Conservation (phyloP, 768 basidiomycete species). For the Rhizopogon roseolus region DNA sequence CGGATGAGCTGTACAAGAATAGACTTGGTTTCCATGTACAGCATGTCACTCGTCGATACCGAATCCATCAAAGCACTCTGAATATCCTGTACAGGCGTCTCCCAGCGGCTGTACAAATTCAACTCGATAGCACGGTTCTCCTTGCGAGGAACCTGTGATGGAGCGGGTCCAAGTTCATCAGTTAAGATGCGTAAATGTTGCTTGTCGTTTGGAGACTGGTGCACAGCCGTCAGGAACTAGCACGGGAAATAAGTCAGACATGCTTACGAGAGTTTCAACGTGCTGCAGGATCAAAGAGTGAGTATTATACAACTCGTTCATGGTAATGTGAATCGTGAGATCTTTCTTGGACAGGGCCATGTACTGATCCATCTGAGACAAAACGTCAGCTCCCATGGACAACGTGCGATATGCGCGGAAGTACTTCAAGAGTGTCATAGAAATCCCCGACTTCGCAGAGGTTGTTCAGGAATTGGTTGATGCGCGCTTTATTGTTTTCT, state of each 20-base stretch:
- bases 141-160: conserved; percentile 93
- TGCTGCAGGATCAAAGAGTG: conserved; percentile 94
- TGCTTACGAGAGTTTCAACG: conserved; percentile 84
- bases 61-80: conserved; percentile 96
- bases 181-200: conserved; percentile 95
- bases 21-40: conserved; percentile 99
- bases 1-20: conserved; percentile 98
- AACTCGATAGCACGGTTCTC: conserved; percentile 95
- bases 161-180: conserved; percentile 92
- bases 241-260: neutral
- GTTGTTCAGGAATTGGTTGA: conserved; percentile 95
- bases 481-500: conserved; percentile 96
- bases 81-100: conserved; percentile 97
- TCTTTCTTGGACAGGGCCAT: conserved; percentile 99
- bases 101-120: conserved; percentile 94
- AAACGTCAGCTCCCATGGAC: neutral
- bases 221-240: conserved; percentile 1
- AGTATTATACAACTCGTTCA: conserved; percentile 99
- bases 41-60: conserved; percentile 95
- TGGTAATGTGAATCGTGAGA: conserved; percentile 94
- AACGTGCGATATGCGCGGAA: conserved; percentile 2
- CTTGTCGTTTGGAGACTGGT: conserved; percentile 93
- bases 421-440: conserved; percentile 95
- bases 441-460: conserved; percentile 99
- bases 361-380: conserved; percentile 95